phyloP scores from a whole-genome alignment of 768 basidiomycete species.

The Phlebiopsis gigantea region DNA sequence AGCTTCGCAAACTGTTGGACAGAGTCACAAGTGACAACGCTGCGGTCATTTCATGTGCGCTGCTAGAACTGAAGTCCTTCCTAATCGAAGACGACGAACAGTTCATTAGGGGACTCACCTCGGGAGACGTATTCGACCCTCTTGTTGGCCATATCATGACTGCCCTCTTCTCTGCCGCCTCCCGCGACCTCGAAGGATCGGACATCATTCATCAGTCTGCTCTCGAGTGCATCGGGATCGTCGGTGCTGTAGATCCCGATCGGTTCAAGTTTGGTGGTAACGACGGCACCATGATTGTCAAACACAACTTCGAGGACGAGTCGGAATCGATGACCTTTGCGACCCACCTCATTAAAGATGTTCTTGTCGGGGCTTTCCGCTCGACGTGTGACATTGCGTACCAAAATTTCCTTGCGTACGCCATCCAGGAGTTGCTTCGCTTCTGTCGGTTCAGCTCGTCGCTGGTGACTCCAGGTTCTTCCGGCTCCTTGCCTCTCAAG shows the following conservation, averaged over 20 bases:
- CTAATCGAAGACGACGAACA: slow-evolving; percentile 45
- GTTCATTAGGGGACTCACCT: slow-evolving; percentile 57
- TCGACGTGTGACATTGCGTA: slow-evolving; percentile 93
- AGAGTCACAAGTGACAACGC: slow-evolving; percentile 76
- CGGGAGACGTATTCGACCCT: slow-evolving; percentile 85
- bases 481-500: slow-evolving; percentile 49
- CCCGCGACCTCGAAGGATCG: slow-evolving; percentile 72
- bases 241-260: slow-evolving; percentile 95
- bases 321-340: slow-evolving; percentile 75
- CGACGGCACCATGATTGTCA: slow-evolving; percentile 65
- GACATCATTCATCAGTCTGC: slow-evolving; percentile 66
- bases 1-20: slow-evolving; percentile 63
- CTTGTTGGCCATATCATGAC: slow-evolving; percentile 63
- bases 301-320: slow-evolving; percentile 77
- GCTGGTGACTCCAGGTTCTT: slow-evolving; percentile 50
- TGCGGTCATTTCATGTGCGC: slow-evolving; percentile 66
- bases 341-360: slow-evolving; percentile 76
- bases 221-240: slow-evolving; percentile 85
- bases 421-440: slow-evolving; percentile 84
- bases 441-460: slow-evolving; percentile 83
- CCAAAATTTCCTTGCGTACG: slow-evolving; percentile 83
- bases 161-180: slow-evolving; percentile 61
- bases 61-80: slow-evolving; percentile 70
- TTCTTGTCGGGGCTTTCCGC: slow-evolving; percentile 86
- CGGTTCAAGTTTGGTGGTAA: slow-evolving; percentile 63